Conservation (phyloP, 2,329 filamentous ascomycete species). For the Aspergillus ochraceoroseus region DNA sequence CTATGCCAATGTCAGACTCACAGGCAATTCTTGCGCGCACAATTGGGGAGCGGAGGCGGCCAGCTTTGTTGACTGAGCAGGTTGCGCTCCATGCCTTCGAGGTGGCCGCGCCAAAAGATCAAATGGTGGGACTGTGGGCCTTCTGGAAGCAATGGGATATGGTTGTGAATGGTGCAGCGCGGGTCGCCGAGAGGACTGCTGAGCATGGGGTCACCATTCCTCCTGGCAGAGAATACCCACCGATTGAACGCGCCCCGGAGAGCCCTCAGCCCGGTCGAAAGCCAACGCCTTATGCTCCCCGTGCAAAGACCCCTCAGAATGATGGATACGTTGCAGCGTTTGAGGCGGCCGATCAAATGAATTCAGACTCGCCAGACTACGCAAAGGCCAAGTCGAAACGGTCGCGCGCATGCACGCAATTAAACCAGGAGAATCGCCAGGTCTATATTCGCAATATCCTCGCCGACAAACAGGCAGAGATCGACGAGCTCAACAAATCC, state of each 20-base stretch:
- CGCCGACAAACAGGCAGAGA: constrained; percentile 18
- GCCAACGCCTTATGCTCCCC: constrained; percentile 29
- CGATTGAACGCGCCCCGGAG: constrained; percentile 26
- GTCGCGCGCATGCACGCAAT: constrained; percentile 11
- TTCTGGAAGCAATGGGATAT: constrained; percentile 26
- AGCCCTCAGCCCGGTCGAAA: constrained; percentile 15
- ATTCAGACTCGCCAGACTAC: constrained; percentile 1
- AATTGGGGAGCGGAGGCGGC: constrained; percentile 53
- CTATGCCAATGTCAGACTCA: constrained; percentile 61
- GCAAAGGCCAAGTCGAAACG: constrained; percentile 24
- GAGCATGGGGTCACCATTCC: constrained; percentile 31
- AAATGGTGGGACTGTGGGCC: constrained; percentile 18
- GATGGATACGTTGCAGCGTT: constrained; percentile 22
- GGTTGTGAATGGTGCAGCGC: constrained; percentile 23
- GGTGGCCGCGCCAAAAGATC: constrained; percentile 47
- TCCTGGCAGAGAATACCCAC: constrained; percentile 24
- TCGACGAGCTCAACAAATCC: constrained; percentile 28
- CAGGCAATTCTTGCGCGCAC: constrained; percentile 56
- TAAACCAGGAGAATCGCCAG: constrained; percentile 29
- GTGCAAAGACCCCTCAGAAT: constrained; percentile 38
- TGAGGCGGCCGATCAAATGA: constrained; percentile 5
- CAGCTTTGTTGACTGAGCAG: constrained; percentile 57
- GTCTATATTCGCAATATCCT: constrained; percentile 16
- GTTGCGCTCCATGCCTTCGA: constrained; percentile 45
- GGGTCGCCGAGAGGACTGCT: constrained; percentile 29